Evolutionary conservation across 2,329 filamentous ascomycete species (phyloP).

Genomic region (Calonectria naviculata): DNA sequence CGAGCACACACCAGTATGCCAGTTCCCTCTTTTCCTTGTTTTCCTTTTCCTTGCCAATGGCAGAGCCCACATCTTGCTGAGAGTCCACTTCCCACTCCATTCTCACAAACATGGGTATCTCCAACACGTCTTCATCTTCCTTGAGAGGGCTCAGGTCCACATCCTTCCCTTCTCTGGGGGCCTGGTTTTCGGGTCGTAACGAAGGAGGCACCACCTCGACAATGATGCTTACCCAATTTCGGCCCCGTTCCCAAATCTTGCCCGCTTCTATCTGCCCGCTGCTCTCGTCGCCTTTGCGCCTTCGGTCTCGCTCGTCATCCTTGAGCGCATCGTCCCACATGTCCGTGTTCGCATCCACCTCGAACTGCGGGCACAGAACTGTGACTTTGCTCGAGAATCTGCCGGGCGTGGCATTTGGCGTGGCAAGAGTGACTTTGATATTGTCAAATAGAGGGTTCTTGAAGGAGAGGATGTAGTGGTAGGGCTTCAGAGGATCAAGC

Average conservation of each 20-base stretch:
- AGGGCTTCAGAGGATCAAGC: conserved; percentile 67
- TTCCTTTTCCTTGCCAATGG: conserved; percentile 64
- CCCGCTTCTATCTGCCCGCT: conserved; percentile 78
- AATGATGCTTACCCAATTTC: conserved; percentile 96
- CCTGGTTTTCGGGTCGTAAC: conserved; percentile 53
- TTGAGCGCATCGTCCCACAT: conserved; percentile 89
- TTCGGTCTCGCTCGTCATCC: conserved; percentile 55
- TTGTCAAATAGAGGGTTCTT: conserved; percentile 95
- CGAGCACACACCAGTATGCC: conserved; percentile 95
- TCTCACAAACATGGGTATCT: conserved; percentile 94
- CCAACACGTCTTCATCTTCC: conserved; percentile 75
- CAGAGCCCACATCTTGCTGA: conserved; percentile 71
- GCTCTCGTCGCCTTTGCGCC: conserved; percentile 53
- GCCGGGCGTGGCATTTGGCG: conserved; percentile 82
- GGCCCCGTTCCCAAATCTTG: conserved; percentile 94
- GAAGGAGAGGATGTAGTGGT: conserved; percentile 89
- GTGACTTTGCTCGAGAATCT: conserved; percentile 84
- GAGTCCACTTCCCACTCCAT: conserved; percentile 88
- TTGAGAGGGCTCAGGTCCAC: conserved; percentile 59
- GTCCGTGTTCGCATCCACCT: conserved; percentile 91
- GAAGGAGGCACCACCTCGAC: conserved; percentile 84
- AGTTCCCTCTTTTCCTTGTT: conserved; percentile 85
- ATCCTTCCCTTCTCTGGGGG: conserved; percentile 44
- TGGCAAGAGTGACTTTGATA: conserved; percentile 88
- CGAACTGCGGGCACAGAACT: conserved; percentile 92